Base-by-base conservation (phyloP, 257 asterid genomes). In the Petrea volubilis region DNA sequence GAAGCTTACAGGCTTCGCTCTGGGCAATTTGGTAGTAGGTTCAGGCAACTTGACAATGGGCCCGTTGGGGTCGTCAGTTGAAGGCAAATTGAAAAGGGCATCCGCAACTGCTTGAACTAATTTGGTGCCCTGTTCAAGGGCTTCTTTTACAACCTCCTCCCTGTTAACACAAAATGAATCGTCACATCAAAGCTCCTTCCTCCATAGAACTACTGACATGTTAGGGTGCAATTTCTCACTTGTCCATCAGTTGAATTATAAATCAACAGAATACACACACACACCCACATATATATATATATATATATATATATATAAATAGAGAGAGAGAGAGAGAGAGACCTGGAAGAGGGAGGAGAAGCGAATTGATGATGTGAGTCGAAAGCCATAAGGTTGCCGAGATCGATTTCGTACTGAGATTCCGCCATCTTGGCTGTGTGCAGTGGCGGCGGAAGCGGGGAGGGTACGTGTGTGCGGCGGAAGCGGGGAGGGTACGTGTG, bases 71-170 rank as follows among this genome's bases (percentile, higher is more conserved):
- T 87, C 92, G 70, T 85, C 91, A 10, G 78, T 82, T 27, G 99
- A 84, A 53, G 96, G 91, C 77, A 90, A 78, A 70, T 63, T 79
- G 75, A 95, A 95, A 64, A 95, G 96, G 50, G 96, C 79, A 80
- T 88, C 93, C 4, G 91, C 95, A 53, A 95, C 70, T 25, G 90
- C 93, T 86, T 95, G 99, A 59, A 88, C 94, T 79, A 92, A 80
- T 68, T 84, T 87, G 41, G 93, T 88, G 9, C 91, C 96, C 55
- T 86, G 87, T 70, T 90, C 93, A 46, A 90, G 59, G 53, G 83
- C 74, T 81, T 73, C 88, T 77, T 83, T 83, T 25, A 71, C 85
- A 12, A 88, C 23, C 74, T 87, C 96, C 85, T 92, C 98, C 88
- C 99, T 95, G 63, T 71, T 14, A 47, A 29, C 18, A 7, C 24